Base-by-base conservation (phyloP, 305 asterid genomes). In the Ilex paraguariensis region DNA sequence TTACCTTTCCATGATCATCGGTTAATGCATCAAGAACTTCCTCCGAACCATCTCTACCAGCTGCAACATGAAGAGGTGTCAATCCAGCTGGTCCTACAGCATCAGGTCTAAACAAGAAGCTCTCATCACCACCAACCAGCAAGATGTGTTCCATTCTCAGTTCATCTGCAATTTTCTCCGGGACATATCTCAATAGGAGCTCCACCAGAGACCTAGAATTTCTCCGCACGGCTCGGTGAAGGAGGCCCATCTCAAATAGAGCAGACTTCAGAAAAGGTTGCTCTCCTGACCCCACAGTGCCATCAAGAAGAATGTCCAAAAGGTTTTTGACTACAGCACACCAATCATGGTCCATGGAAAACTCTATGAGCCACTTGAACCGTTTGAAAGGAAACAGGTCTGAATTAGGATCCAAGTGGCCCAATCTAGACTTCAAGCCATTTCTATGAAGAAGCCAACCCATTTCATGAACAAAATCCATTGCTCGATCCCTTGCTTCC, bases 11-110 rank as follows among this genome's bases (percentile, higher is more conserved):
- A 13, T 91, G 96, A 79, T 88, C 96, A 64, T 84, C 75, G 3
- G 87, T 88, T 73, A 88, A 63, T 45, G 90, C 95, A 61, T 86
- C 91, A 62, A 84, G 74, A 44, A 81, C 75, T 59, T 86, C 89
- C 68, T 82, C 95, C 52, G 87, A 82, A 56, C 90, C 87, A 68
- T 87, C 94, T 75, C 78, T 75, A 70, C 90, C 87, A 51, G 96
- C 92, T 15, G 95, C 95, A 55, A 86, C 78, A 73, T 88, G 96
- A 76, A 88, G 91, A 64, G 96, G 96, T 11, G 95, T 88, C 71
- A 84, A 70, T 63, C 92, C 95, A 54, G 84, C 91, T 31, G 91
- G 82, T 55, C 96, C 95, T 8, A 74, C 77, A 57, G 64, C 72
- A 67, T 88, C 87, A 16, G 95, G 91, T 68, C 88, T 77, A 64